Evolutionary conservation across 495 filamentous ascomycete genomes (phyloP).

Genomic region (Trichoderma asperelloides): DNA sequence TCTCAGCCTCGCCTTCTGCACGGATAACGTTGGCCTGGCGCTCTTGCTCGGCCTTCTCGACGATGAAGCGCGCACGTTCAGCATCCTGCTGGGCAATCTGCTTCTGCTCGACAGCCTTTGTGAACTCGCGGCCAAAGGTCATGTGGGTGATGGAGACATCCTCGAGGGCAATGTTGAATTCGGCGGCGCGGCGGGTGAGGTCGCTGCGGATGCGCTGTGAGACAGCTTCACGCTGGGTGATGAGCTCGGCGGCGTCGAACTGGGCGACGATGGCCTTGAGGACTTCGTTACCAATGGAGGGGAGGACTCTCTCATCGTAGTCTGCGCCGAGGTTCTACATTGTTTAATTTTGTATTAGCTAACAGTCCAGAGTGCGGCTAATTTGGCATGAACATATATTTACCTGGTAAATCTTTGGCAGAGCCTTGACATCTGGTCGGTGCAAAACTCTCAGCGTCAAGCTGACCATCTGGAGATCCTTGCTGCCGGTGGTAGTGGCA

Average conservation of each 20-base stretch:
- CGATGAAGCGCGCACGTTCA: constrained; percentile 92
- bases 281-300: constrained; percentile 99
- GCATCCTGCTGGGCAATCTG: constrained; percentile 99
- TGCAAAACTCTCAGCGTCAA: constrained; percentile 93
- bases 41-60: constrained; percentile 98
- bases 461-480: constrained; percentile 99
- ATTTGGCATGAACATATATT: constrained; percentile 12
- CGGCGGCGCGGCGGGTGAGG: constrained; percentile 86
- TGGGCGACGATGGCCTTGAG: constrained; percentile 98
- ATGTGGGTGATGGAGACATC: constrained; percentile 99
- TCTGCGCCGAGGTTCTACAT: constrained; percentile 72
- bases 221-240: constrained; percentile 97
- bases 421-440: constrained; percentile 79
- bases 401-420: constrained; percentile 99
- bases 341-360: not conserved
- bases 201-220: constrained; percentile 91
- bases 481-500: constrained; percentile 94
- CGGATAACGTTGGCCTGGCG: constrained; percentile 96
- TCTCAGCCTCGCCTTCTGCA: constrained; percentile 94
- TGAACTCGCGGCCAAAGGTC: constrained; percentile 99
- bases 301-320: constrained; percentile 98
- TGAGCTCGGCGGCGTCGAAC: constrained; percentile 98
- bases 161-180: constrained; percentile 99
- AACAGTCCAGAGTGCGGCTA: not conserved
- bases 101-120: constrained; percentile 97